Evolutionary conservation across 768 basidiomycete genomes (phyloP).

Genomic region (Auriscalpium microsporum): DNA sequence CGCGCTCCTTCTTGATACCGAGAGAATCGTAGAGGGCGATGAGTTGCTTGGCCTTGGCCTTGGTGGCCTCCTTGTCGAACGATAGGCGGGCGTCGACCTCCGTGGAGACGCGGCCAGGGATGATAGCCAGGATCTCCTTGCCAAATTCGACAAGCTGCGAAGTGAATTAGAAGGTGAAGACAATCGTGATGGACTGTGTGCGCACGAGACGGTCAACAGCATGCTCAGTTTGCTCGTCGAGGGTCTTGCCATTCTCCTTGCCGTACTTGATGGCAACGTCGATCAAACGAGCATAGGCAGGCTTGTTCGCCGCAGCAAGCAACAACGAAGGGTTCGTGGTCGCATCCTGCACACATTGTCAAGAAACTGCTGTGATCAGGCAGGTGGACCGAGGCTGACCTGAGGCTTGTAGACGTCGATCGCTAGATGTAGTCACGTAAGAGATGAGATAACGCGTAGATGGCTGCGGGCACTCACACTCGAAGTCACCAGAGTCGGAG

Average conservation of each 20-base stretch:
- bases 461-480: slow-evolving; percentile 36
- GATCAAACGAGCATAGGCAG: slow-evolving; percentile 76
- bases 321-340: slow-evolving; percentile 97
- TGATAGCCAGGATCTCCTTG: slow-evolving; percentile 87
- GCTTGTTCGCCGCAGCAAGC: slow-evolving; percentile 85
- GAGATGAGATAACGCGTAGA: slow-evolving; percentile 2
- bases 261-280: slow-evolving; percentile 64
- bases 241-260: slow-evolving; percentile 71
- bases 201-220: slow-evolving; percentile 86
- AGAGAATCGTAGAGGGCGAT: slow-evolving; percentile 93
- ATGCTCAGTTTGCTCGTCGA: slow-evolving; percentile 67
- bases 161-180: slow-evolving; percentile 4
- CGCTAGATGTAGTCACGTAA: slow-evolving; percentile 39
- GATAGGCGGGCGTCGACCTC: slow-evolving; percentile 98
- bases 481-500: slow-evolving; percentile 96
- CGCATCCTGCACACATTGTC: slow-evolving; percentile 56
- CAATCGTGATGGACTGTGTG: slow-evolving; percentile 7
- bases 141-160: slow-evolving; percentile 93
- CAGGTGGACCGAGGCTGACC: slow-evolving; percentile 24
- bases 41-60: slow-evolving; percentile 83
- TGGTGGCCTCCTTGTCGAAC: slow-evolving; percentile 90
- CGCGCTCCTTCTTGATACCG: slow-evolving; percentile 87
- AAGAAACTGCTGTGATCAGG: background rate
- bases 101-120: slow-evolving; percentile 97
- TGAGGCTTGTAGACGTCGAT: slow-evolving; percentile 97